Conservation (phyloP, 371 early-diverging fungal species). For the Mycotypha africana region DNA sequence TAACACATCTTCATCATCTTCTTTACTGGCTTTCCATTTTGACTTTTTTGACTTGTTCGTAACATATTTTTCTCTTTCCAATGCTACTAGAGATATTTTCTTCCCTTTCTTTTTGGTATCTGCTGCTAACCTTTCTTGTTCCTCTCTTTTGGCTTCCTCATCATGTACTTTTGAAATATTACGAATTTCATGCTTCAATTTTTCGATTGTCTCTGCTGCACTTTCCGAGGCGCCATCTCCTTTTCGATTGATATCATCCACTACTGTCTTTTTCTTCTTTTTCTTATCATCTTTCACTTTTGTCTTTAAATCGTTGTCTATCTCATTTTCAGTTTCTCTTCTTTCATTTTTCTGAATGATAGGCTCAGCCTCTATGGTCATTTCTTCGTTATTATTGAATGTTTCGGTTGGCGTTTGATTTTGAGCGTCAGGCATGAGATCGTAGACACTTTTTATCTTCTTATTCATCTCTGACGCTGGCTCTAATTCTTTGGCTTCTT, state of each 20-base stretch:
- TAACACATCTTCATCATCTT: too few relatives aligned
- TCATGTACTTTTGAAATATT: constrained; percentile 35
- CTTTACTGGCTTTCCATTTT: constrained; percentile 14
- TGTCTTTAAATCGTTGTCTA: too few relatives aligned
- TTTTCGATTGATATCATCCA: neutral
- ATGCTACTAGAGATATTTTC: constrained; percentile 47
- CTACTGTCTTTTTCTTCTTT: constrained; percentile 1
- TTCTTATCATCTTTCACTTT: neutral
- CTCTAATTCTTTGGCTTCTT: constrained; percentile 65
- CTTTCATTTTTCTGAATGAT: too few relatives aligned
- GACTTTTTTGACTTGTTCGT: constrained; percentile 22
- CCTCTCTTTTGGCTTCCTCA: too few relatives aligned
- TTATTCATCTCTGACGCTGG: constrained; percentile 16
- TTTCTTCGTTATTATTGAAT: constrained; percentile 9
- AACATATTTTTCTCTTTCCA: constrained; percentile 52
- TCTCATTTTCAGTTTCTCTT: too few relatives aligned
- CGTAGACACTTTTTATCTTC: constrained; percentile 70
- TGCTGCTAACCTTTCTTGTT: neutral
- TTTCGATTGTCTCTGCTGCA: constrained; percentile 31
- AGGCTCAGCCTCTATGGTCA: too few relatives aligned
- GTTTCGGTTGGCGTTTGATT: neutral
- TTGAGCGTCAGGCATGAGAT: constrained; percentile 41
- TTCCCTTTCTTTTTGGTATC: constrained; percentile 19
- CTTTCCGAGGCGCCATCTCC: neutral
- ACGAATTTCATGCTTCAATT: constrained; percentile 53